Percentiles rank a stretch among this genome's conserved stretches.
Conservation (phyloP, 169 alveolate species). For the Eimeria tenella region DNA sequence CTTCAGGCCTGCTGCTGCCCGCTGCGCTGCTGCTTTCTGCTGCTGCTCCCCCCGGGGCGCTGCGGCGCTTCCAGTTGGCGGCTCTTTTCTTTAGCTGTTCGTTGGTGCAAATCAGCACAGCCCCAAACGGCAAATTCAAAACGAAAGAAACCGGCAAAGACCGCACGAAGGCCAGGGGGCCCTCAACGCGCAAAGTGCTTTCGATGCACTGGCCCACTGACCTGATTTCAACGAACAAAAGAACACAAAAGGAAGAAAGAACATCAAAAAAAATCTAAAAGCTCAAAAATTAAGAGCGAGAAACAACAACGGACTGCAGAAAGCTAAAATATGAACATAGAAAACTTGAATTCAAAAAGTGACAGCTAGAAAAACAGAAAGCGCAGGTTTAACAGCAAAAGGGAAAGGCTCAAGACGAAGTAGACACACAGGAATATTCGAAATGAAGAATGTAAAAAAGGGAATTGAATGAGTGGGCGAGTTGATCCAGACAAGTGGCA, state of each 20-base stretch:
- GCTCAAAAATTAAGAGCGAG: neutral
- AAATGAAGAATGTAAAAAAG: too few relatives aligned
- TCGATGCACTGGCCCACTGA: conserved; percentile 83
- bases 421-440: too few relatives aligned
- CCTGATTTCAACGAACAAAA: neutral
- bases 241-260: neutral
- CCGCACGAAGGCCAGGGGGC: conserved; percentile 92
- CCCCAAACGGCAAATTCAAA: conserved; percentile 97
- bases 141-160: conserved; percentile 96
- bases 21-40: neutral
- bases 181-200: conserved; percentile 91
- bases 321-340: too few relatives aligned
- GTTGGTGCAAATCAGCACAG: conserved; percentile 93
- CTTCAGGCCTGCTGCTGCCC: neutral
- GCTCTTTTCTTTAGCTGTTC: conserved; percentile 91
- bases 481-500: too few relatives aligned
- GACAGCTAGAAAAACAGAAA: too few relatives aligned
- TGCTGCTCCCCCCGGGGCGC: neutral
- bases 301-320: neutral
- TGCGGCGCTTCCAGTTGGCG: conserved; percentile 12
- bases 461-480: too few relatives aligned
- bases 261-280: neutral
- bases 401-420: too few relatives aligned
- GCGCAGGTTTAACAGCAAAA: too few relatives aligned
- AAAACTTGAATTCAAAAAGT: too few relatives aligned